These are phyloP conservation scores for Globisporangium barbulae DNA, from an alignment of 352 stramenopile genomes.

Conservation along the genomic window DNA sequence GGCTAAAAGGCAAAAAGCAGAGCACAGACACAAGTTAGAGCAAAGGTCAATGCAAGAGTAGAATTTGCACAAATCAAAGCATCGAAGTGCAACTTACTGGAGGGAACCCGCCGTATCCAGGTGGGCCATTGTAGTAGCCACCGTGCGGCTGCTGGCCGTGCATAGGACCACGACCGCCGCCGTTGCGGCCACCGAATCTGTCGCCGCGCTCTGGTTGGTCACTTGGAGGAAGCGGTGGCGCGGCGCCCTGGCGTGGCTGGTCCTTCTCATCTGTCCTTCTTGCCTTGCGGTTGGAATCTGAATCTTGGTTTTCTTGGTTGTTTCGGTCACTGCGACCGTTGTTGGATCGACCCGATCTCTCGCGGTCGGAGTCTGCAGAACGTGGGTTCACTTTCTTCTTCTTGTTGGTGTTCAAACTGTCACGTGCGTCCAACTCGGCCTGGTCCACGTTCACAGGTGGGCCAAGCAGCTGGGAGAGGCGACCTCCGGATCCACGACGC, in stretches of 20 bases:
- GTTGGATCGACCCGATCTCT: slow-evolving; percentile 8
- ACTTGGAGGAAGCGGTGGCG: slow-evolving; percentile 31
- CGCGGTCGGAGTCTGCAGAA: slow-evolving; percentile 12
- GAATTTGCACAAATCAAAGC: background rate
- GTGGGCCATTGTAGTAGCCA: slow-evolving; percentile 55
- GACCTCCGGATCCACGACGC: slow-evolving; percentile 20
- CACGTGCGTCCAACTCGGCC: slow-evolving; percentile 65
- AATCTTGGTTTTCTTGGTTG: slow-evolving; percentile 31
- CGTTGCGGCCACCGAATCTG: slow-evolving; percentile 20
- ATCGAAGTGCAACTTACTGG: slow-evolving; percentile 33
- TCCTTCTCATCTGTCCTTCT: slow-evolving; percentile 24
- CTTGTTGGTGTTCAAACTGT: slow-evolving; percentile 54
- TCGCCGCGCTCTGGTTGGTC: slow-evolving; percentile 23
- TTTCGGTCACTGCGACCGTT: slow-evolving; percentile 13
- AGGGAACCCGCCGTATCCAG: slow-evolving; percentile 60
- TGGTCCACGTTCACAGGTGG: slow-evolving; percentile 79
- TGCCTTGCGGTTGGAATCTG: slow-evolving; percentile 18
- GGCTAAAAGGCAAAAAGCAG: slow-evolving; percentile 30
- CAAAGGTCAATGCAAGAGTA: background rate
- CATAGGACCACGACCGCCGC: slow-evolving; percentile 10
- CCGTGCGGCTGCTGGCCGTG: slow-evolving; percentile 34
- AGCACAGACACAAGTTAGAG: slow-evolving; percentile 4
- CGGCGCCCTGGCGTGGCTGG: slow-evolving; percentile 11
- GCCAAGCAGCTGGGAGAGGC: slow-evolving; percentile 50
- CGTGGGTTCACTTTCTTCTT: slow-evolving; percentile 42